Base-by-base conservation (phyloP, 2,329 filamentous ascomycete genomes). In the Rhinocladiella mackenziei region DNA sequence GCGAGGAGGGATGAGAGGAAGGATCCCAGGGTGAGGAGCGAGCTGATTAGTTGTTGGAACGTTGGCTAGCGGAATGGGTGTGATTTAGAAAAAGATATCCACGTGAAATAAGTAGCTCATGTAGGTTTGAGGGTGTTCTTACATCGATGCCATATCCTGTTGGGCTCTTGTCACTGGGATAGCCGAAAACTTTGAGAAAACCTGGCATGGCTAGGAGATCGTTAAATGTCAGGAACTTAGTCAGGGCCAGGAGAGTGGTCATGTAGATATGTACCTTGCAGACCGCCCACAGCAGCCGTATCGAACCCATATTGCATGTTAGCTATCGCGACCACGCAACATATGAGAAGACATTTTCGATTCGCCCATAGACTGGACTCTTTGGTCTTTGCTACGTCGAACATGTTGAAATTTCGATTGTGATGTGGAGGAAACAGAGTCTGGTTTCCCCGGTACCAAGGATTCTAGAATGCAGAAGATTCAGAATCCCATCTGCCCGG, bases 251-350 rank as follows among this genome's bases (percentile, higher is more conserved):
- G n/a, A n/a, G n/a, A n/a, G n/a, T n/a, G n/a, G n/a, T n/a, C n/a
- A n/a, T n/a, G n/a, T n/a, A n/a, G n/a, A n/a, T n/a, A n/a, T n/a
- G n/a, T n/a, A n/a, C n/a, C n/a, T n/a, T 41, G 38, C 17, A 41
- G 38, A 13, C 28, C 38, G 5, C 66, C 67, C 0, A 75, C 61
- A 8, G 66, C 66, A 3, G 68, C 65, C 7, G 63, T 68, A 56
- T 75, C 71, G 3, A 75, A 65, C 2, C 72, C 72, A 55, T 75
- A 76, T 52, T 76, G 71, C 65, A 74, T 71, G 49, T 72, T 74
- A 3, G 71, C 70, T 17, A 70, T 63, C 3, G 71, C 66, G 7
- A 74, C 68, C 11, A 66, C 60, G 39, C 64, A 66, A 56, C 70
- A 73, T 47, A 72, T 68, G 6, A 64, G 28, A 9, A 74, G 60